Conservation (phyloP, 441 rosid species). For the Cnidoscolus chayamansa region DNA sequence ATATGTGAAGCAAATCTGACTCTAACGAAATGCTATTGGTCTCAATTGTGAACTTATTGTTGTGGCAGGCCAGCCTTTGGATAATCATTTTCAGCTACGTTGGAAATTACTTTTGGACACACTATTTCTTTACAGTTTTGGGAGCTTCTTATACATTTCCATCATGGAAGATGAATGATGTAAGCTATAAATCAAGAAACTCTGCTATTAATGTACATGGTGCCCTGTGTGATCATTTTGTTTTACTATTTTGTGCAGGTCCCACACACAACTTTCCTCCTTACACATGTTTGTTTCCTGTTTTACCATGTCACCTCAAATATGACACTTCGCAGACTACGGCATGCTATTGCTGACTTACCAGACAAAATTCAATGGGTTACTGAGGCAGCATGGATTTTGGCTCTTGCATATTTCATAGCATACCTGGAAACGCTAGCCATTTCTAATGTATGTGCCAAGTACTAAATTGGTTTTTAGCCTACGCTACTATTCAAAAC, state of each 20-base stretch:
- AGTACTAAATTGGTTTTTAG: slow-evolving; percentile 9
- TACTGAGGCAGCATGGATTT: slow-evolving; percentile 76
- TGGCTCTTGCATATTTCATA: slow-evolving; percentile 86
- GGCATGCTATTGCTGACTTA: slow-evolving; percentile 58
- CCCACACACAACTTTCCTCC: slow-evolving; percentile 93
- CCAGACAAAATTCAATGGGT: slow-evolving; percentile 64
- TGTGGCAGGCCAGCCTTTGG: slow-evolving; percentile 86
- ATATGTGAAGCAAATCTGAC: too few relatives aligned
- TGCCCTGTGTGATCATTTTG: not conserved
- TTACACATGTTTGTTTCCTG: slow-evolving; percentile 88
- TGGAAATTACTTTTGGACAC: slow-evolving; percentile 98
- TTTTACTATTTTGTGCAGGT: slow-evolving; percentile 49
- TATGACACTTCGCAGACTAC: slow-evolving; percentile 80
- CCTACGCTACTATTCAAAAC: not conserved
- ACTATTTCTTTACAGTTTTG: slow-evolving; percentile 89
- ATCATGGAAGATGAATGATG: slow-evolving; percentile 97
- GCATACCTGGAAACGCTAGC: slow-evolving; percentile 91
- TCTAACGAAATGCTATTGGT: not conserved
- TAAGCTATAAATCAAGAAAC: slow-evolving; percentile 34
- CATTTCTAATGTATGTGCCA: slow-evolving; percentile 70
- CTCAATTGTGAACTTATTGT: slow-evolving; percentile 24
- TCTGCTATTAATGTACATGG: not conserved
- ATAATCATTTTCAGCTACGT: slow-evolving; percentile 86
- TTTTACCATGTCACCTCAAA: slow-evolving; percentile 90
- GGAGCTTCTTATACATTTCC: slow-evolving; percentile 98